Percentiles rank a stretch among this genome's conserved stretches.
These are phyloP conservation scores for Carex scoparia DNA, from an alignment of 176 grass and related monocot genomes.

Conservation along the genomic window DNA sequence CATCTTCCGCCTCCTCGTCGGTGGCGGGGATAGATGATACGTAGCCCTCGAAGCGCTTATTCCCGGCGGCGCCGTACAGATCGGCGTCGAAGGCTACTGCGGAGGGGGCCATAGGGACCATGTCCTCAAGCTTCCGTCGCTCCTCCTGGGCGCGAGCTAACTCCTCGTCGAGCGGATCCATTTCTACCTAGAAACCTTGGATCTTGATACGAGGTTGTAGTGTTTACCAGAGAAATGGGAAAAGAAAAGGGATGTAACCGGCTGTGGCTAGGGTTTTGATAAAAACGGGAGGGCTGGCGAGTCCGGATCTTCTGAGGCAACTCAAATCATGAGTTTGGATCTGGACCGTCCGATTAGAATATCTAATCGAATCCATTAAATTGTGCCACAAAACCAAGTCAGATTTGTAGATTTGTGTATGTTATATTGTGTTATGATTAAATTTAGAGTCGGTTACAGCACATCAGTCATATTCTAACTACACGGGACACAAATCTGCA, in stretches of 20 bases:
- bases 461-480: too few species aligned
- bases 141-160: constrained; percentile 81
- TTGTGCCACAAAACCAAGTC: too few species aligned
- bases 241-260: not conserved
- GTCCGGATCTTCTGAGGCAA: too few species aligned
- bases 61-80: constrained; percentile 70
- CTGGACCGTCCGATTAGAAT: too few species aligned
- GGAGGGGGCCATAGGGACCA: constrained; percentile 33
- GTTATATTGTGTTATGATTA: too few species aligned
- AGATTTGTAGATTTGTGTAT: too few species aligned
- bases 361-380: too few species aligned
- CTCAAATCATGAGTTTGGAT: too few species aligned
- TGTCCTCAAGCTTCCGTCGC: constrained; percentile 74
- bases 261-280: not conserved
- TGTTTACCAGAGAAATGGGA: not conserved
- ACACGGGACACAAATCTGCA: too few species aligned
- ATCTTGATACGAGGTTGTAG: not conserved
- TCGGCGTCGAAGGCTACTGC: constrained; percentile 86
- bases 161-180: constrained; percentile 79
- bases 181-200: constrained; percentile 14
- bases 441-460: too few species aligned
- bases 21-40: constrained; percentile 83
- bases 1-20: constrained; percentile 57
- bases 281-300: too few species aligned
- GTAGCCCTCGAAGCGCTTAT: constrained; percentile 81